These are phyloP conservation scores for Cutaneotrichosporon arboriforme DNA, from an alignment of 1,284 basidiomycete genomes.

Conservation along the genomic window DNA sequence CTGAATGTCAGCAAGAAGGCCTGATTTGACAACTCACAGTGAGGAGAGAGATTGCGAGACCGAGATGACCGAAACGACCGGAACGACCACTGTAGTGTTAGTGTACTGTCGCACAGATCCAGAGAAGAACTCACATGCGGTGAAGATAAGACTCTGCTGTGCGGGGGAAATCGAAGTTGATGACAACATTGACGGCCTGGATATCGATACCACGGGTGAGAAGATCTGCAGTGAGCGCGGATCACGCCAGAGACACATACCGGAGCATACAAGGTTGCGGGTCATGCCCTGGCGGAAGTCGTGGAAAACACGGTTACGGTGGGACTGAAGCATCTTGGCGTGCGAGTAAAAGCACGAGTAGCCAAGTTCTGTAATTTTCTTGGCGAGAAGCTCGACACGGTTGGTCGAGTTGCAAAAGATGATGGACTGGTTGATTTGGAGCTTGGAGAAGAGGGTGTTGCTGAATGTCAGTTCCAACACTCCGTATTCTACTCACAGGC, in stretches of 20 bases:
- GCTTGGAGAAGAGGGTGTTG: constrained; percentile 50
- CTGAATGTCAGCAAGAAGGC: constrained; percentile 34
- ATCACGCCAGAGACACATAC: constrained; percentile 29
- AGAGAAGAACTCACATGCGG: constrained; percentile 45
- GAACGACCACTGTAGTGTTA: constrained; percentile 73
- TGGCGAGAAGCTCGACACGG: constrained; percentile 96
- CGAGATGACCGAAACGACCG: constrained; percentile 94
- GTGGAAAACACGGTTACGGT: constrained; percentile 99
- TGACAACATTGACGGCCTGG: constrained; percentile 98
- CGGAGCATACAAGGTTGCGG: constrained; percentile 91
- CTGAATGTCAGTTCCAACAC: background rate
- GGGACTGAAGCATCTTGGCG: constrained; percentile 97
- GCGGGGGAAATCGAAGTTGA: constrained; percentile 99
- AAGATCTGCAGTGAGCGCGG: constrained; percentile 60
- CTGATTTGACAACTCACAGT: constrained; percentile 50
- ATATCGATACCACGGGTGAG: constrained; percentile 99
- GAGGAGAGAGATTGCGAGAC: constrained; percentile 92
- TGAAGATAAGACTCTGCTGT: constrained; percentile 98
- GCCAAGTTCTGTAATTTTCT: constrained; percentile 98
- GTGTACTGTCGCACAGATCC: background rate
- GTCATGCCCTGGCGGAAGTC: constrained; percentile 98
- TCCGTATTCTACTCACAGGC: constrained; percentile 36
- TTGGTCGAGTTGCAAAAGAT: constrained; percentile 99
- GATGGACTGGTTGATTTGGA: constrained; percentile 99
- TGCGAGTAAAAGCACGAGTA: constrained; percentile 99